phyloP scores from a whole-genome alignment of 306 rosid species.

The Sesbania bispinosa region DNA sequence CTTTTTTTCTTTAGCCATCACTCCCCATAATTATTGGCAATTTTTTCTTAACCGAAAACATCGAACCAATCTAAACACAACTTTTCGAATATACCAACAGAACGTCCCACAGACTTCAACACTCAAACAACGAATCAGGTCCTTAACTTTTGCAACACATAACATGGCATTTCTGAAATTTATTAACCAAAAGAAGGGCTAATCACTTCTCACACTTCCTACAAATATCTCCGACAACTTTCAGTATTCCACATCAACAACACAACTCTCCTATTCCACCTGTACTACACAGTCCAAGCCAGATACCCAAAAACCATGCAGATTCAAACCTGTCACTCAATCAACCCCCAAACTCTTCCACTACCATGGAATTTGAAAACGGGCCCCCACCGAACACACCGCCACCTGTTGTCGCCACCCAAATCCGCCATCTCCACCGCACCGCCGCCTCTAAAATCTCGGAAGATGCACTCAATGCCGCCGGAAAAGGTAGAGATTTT shows the following conservation, averaged over 20 bases:
- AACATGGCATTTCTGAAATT: not conserved
- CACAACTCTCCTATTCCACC: no score
- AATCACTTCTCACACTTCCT: not conserved
- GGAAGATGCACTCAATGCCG: slow-evolving; percentile 43
- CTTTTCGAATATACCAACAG: no score
- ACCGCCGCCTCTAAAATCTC: not conserved
- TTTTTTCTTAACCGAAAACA: not conserved
- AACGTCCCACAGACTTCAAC: no score
- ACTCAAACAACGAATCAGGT: not conserved
- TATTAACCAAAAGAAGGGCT: not conserved
- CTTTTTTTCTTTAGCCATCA: not conserved
- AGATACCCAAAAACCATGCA: not conserved
- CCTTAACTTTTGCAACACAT: not conserved
- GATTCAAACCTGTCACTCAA: slow-evolving; percentile 27
- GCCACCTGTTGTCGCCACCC: not conserved
- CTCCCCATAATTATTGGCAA: not conserved
- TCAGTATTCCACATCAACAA: not conserved
- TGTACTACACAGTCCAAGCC: not conserved
- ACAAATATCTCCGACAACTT: not conserved
- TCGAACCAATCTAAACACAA: not conserved
- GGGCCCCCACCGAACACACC: not conserved
- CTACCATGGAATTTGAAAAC: slow-evolving; percentile 9
- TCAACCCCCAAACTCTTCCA: not conserved
- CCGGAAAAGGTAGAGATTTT: slow-evolving; percentile 49
- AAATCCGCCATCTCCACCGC: slow-evolving; percentile 7